Percentiles rank a stretch among this genome's conserved stretches.
These are phyloP conservation scores for Sugiyamaella grinbergsii DNA, from an alignment of 1,139 yeast species.

Conservation along the genomic window DNA sequence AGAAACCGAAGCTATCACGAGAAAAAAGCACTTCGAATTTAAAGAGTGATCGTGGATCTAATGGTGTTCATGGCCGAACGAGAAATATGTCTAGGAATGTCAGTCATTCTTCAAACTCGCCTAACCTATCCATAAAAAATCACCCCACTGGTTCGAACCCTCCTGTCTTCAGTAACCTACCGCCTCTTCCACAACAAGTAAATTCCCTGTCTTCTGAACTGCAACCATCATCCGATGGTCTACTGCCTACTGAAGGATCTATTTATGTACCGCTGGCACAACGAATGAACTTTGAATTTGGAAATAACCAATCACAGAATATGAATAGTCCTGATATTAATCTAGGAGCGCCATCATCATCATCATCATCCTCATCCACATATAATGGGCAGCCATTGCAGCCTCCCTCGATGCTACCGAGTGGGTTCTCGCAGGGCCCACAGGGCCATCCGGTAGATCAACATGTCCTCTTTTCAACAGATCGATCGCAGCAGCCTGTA, in stretches of 20 bases:
- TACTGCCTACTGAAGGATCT: conserved; percentile 15
- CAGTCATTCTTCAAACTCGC: not conserved
- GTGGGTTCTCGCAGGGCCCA: not conserved
- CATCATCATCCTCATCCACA: not conserved
- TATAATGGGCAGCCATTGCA: not conserved
- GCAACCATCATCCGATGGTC: conserved; percentile 15
- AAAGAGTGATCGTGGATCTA: not conserved
- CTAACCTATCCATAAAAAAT: too few relatives aligned
- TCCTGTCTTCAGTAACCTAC: not conserved
- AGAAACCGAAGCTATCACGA: conserved; percentile 1
- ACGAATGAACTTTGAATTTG: conserved; percentile 10
- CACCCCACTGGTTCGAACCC: too few relatives aligned
- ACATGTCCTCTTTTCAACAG: too few relatives aligned
- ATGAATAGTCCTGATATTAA: too few relatives aligned
- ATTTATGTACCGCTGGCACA: conserved; percentile 7
- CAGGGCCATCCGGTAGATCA: too few relatives aligned
- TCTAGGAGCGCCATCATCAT: too few relatives aligned
- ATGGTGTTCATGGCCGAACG: not conserved
- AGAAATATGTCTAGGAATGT: not conserved
- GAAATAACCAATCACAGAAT: conserved; percentile 3
- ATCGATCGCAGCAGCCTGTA: not conserved
- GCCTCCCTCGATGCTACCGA: not conserved
- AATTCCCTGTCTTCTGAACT: not conserved
- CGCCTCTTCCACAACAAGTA: not conserved
- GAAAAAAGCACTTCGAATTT: conserved; percentile 7